Conservation (phyloP, 495 filamentous ascomycete genomes). For the Aspergillus sparsus region DNA sequence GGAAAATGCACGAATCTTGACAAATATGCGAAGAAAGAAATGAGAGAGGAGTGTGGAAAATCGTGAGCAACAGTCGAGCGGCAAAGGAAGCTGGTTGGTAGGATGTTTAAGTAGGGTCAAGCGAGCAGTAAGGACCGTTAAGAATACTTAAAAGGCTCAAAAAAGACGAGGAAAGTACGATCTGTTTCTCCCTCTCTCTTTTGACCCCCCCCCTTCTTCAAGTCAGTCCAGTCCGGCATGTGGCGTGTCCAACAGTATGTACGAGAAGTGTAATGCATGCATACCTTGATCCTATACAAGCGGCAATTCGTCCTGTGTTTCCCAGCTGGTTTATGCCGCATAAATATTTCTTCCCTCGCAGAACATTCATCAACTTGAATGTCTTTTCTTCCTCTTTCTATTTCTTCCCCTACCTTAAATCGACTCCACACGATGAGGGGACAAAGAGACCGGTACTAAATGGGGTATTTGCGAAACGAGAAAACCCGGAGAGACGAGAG, state of each 20-base stretch:
- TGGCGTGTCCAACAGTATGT: too few relatives aligned
- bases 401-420: background rate
- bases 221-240: background rate
- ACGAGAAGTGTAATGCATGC: background rate
- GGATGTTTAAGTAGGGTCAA: background rate
- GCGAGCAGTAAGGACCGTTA: background rate
- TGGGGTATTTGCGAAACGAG: background rate
- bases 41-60: background rate
- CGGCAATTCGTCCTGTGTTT: background rate
- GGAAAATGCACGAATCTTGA: conserved; percentile 2
- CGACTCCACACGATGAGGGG: too few relatives aligned
- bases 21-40: background rate
- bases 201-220: background rate
- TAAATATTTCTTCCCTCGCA: background rate
- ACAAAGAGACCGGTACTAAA: too few relatives aligned
- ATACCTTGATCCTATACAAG: background rate
- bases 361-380: conserved; percentile 2
- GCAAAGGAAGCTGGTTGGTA: background rate
- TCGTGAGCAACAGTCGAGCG: background rate
- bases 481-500: background rate
- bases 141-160: too few relatives aligned
- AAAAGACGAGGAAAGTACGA: too few relatives aligned
- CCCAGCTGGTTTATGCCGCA: conserved; percentile 1
- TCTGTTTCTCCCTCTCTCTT: too few relatives aligned
- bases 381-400: background rate